These are phyloP conservation scores for Multifurca ochricompacta DNA, from an alignment of 768 basidiomycete genomes.

Conservation along the genomic window DNA sequence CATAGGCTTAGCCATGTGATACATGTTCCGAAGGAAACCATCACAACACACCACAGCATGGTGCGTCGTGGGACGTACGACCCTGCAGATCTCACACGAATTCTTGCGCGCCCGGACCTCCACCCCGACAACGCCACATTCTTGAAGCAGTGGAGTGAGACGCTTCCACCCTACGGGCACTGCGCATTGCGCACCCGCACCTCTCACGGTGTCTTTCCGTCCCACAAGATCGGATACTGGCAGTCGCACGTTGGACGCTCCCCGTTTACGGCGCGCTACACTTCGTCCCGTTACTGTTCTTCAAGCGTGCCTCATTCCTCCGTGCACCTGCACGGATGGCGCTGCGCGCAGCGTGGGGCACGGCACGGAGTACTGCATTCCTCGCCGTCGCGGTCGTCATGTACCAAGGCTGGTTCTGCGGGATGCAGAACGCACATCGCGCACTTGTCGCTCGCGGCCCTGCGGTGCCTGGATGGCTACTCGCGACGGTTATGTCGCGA, in stretches of 20 bases:
- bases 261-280: constrained; percentile 86
- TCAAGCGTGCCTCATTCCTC: constrained; percentile 62
- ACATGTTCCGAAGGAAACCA: constrained; percentile 48
- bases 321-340: constrained; percentile 62
- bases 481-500: constrained; percentile 58
- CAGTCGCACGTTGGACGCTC: constrained; percentile 78
- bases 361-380: constrained; percentile 79
- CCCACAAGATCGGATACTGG: constrained; percentile 62
- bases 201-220: constrained; percentile 50
- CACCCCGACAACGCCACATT: constrained; percentile 42
- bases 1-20: constrained; percentile 38
- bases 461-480: constrained; percentile 38
- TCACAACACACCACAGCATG: constrained; percentile 54
- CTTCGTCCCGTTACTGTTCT: constrained; percentile 77
- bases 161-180: constrained; percentile 42
- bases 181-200: constrained; percentile 80
- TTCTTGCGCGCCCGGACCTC: constrained; percentile 45
- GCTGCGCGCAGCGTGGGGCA: constrained; percentile 57
- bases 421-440: constrained; percentile 52
- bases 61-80: constrained; percentile 53
- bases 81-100: constrained; percentile 44
- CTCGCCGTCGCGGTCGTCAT: constrained; percentile 74
- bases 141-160: constrained; percentile 34
- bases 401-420: constrained; percentile 70
- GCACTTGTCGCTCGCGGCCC: constrained; percentile 31